These are phyloP conservation scores for Coccinonectria pachysandricola DNA, from an alignment of 2,329 filamentous ascomycete species.

Conservation along the genomic window DNA sequence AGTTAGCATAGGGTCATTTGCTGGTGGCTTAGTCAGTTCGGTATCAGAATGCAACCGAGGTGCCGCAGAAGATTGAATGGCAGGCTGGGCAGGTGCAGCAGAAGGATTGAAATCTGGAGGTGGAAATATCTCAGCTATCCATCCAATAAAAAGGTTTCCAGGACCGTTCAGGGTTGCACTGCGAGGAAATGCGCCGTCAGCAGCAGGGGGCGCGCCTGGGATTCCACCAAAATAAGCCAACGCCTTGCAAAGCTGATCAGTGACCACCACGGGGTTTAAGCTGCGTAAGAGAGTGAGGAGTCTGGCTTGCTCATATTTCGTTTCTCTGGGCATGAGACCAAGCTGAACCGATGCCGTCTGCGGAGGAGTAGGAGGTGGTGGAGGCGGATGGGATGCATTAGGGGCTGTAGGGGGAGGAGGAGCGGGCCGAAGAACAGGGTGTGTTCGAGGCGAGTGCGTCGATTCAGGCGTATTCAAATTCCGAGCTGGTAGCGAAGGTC, in stretches of 20 bases:
- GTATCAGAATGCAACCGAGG: too few relatives aligned
- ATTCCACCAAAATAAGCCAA: slow-evolving; percentile 54
- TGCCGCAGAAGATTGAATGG: too few relatives aligned
- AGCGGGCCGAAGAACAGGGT: too few relatives aligned
- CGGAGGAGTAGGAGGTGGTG: slow-evolving; percentile 1
- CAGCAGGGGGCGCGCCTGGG: slow-evolving; percentile 43
- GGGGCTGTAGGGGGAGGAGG: too few relatives aligned
- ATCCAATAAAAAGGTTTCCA: slow-evolving; percentile 48
- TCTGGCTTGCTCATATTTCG: slow-evolving; percentile 49
- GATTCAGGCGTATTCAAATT: too few relatives aligned
- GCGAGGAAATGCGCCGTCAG: slow-evolving; percentile 41
- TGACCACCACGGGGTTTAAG: slow-evolving; percentile 44
- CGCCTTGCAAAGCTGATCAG: slow-evolving; percentile 53
- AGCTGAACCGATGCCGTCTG: neutral
- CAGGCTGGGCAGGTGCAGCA: slow-evolving; percentile 19
- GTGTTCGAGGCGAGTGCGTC: too few relatives aligned
- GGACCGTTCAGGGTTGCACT: slow-evolving; percentile 47
- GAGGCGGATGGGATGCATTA: slow-evolving; percentile 2
- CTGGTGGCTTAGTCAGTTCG: too few relatives aligned
- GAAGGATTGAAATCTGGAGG: slow-evolving; percentile 16
- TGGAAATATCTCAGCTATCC: slow-evolving; percentile 55
- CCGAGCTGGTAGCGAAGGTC: too few relatives aligned
- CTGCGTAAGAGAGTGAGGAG: slow-evolving; percentile 46
- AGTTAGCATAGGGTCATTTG: too few relatives aligned
- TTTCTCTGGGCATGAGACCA: slow-evolving; percentile 29